Conservation (phyloP, 2,329 filamentous ascomycete genomes). For the Scedosporium apiospermum region DNA sequence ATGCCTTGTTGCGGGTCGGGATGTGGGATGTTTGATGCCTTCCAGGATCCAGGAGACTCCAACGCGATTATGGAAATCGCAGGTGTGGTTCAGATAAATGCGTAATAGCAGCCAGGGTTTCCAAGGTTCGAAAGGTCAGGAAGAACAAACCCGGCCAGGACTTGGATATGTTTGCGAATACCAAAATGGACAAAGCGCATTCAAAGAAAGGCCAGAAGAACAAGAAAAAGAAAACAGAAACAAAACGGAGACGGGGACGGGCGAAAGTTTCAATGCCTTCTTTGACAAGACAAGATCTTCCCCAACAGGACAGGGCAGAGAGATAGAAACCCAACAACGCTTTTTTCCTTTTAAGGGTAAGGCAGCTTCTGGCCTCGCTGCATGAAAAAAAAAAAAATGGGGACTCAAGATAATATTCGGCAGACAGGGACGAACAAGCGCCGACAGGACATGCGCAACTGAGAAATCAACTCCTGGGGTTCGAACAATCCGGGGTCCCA, state of each 20-base stretch:
- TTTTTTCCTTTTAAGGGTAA: background rate
- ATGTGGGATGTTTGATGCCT: background rate
- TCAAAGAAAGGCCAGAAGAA: background rate
- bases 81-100: background rate
- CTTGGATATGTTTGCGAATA: background rate
- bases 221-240: background rate
- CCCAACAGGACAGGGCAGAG: background rate
- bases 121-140: background rate
- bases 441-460: background rate
- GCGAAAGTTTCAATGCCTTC: background rate
- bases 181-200: background rate
- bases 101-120: background rate
- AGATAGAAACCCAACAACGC: background rate
- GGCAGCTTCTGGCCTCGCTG: background rate
- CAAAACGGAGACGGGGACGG: background rate
- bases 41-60: background rate
- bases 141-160: background rate
- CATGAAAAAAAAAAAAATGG: background rate
- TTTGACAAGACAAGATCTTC: background rate
- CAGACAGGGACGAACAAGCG: background rate
- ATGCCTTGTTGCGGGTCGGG: background rate
- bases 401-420: background rate
- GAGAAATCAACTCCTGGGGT: background rate
- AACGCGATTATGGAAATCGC: background rate
- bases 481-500: background rate